A percentile compares a stretch with the other conserved stretches of the same genome.
phyloP scores from a whole-genome alignment of 768 basidiomycete genomes.

The Trametes maxima region DNA sequence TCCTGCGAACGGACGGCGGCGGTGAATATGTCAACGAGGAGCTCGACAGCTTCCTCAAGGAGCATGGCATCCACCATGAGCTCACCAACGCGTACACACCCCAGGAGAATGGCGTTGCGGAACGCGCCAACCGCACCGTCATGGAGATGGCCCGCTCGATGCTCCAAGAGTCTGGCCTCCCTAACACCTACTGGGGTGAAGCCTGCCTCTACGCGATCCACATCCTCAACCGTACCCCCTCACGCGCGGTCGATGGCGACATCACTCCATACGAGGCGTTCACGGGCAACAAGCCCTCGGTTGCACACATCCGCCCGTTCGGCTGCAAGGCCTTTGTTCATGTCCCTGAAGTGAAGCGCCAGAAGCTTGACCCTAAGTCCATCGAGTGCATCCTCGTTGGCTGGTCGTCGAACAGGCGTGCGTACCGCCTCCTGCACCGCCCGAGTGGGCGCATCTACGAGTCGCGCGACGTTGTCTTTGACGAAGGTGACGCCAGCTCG shows the following conservation, averaged over 20 bases:
- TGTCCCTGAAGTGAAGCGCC: slow-evolving; percentile 21
- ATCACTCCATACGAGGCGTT: slow-evolving; percentile 22
- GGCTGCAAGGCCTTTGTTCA: slow-evolving; percentile 29
- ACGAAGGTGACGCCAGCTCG: slow-evolving; percentile 13
- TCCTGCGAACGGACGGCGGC: slow-evolving; percentile 27
- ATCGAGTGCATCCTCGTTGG: slow-evolving; percentile 24
- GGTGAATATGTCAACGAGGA: slow-evolving; percentile 28
- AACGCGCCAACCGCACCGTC: slow-evolving; percentile 38
- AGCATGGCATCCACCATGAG: slow-evolving; percentile 27
- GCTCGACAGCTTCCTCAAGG: slow-evolving; percentile 3
- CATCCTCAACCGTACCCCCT: slow-evolving; percentile 17
- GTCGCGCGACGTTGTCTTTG: too few species aligned
- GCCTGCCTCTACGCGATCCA: slow-evolving; percentile 7
- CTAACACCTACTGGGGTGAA: slow-evolving; percentile 20
- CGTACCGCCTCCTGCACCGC: slow-evolving; percentile 17
- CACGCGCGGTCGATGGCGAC: slow-evolving; percentile 6
- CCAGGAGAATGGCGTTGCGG: slow-evolving; percentile 41
- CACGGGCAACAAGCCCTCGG: slow-evolving; percentile 10
- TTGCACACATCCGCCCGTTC: slow-evolving; percentile 28
- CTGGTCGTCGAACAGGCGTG: slow-evolving; percentile 6
- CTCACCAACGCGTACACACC: slow-evolving; percentile 14
- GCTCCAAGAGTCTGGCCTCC: slow-evolving; percentile 19
- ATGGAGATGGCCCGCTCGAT: slow-evolving; percentile 17
- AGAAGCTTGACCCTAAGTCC: slow-evolving; percentile 22
- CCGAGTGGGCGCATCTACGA: slow-evolving; percentile 14